Base-by-base conservation (phyloP, 305 asterid genomes). In the Plantago rigida region DNA sequence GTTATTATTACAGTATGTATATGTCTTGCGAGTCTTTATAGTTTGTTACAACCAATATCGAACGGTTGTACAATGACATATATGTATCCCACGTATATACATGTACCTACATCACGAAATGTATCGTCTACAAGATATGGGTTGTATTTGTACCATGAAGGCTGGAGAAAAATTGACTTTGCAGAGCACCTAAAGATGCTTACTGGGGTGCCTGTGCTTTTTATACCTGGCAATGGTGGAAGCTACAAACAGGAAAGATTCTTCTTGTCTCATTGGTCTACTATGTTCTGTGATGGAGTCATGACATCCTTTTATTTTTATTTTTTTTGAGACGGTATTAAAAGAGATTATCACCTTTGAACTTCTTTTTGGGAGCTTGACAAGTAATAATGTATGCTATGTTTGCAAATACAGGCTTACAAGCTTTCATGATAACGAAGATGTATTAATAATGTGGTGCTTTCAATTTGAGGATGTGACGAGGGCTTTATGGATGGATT, bases 201-300 rank as follows among this genome's bases (percentile, higher is more conserved):
- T 65, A 80, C 75, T 63, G 95, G 98, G 5, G 82, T 88, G 71
- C 98, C 98, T 60, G 86, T 92, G 75, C 95, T 92, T 65, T 92
- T 92, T 55, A 84, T 92, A 66, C 98, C 98, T 59, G 98, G 98
- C 52, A 88, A 92, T 64, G 93, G 98, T 42, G 98, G 98, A 69
- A 88, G 98, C 89, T 86, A 86, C 86, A 92, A 88, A 73, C 98
- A 92, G 98, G 98, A 73, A 75, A 82, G 84, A 66, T 50, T 53
- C 73, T 77, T 52, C 31, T 64, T 60, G 10, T 49, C 26, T 22
- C 26, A 22, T 22, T 22, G 26, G 26, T 22, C 26, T 22, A 22
- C 26, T 22, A 22, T 22, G 26, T 22, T 22, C 26, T 22, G 26
- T 22, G 26, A 22, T 22, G 26, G 26, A 22, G 26, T 22, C 26